Conservation (phyloP, 495 filamentous ascomycete species). For the Podospora sp. region DNA sequence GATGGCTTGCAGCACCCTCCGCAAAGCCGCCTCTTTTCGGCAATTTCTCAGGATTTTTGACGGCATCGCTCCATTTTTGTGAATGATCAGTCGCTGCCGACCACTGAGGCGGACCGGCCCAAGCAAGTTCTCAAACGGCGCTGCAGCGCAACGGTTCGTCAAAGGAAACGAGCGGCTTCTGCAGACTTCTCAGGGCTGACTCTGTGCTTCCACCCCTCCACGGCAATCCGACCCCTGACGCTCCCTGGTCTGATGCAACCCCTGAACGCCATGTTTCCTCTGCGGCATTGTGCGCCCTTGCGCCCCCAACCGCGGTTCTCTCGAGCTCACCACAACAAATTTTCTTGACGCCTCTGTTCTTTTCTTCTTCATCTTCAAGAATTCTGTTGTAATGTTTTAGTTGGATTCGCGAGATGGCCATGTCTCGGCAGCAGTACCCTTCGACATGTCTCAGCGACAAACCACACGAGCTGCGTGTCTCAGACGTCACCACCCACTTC, state of each 20-base stretch:
- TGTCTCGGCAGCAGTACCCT: constrained; percentile 15
- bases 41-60: no score
- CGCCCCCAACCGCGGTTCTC: neutral
- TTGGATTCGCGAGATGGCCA: neutral
- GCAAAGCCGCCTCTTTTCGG: neutral
- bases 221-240: neutral
- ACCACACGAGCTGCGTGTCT: constrained; percentile 30
- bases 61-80: no score
- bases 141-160: no score
- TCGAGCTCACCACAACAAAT: neutral
- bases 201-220: neutral
- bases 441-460: constrained; percentile 33
- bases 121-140: no score
- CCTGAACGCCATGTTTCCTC: neutral
- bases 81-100: no score
- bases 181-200: neutral
- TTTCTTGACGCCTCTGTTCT: neutral
- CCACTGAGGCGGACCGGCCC: no score
- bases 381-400: neutral
- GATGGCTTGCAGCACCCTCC: neutral
- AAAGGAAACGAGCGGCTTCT: neutral
- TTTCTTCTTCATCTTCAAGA: neutral
- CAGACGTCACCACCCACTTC: constrained; percentile 32
- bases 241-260: neutral
- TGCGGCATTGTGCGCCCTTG: neutral